phyloP scores from a whole-genome alignment of 495 filamentous ascomycete genomes.

The Penicillium malachiteum region DNA sequence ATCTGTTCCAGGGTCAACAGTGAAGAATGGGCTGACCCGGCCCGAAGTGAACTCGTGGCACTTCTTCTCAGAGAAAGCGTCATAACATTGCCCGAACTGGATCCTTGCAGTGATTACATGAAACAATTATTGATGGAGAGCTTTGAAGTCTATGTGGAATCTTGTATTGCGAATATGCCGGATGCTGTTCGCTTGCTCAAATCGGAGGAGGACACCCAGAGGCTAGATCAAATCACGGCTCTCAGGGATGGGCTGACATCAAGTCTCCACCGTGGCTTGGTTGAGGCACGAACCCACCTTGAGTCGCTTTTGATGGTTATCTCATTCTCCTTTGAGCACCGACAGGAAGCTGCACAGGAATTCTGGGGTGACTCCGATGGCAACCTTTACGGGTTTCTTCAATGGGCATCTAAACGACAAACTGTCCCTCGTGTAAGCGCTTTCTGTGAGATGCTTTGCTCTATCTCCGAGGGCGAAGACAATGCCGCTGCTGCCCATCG shows the following conservation, averaged over 20 bases:
- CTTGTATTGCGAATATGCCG: constrained; percentile 91
- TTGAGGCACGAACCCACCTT: constrained; percentile 67
- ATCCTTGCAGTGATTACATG: constrained; percentile 62
- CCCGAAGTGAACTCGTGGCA: constrained; percentile 67
- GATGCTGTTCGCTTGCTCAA: constrained; percentile 84
- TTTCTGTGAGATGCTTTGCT: constrained; percentile 91
- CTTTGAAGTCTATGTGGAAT: constrained; percentile 82
- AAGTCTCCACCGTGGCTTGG: constrained; percentile 44
- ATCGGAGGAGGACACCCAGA: constrained; percentile 83
- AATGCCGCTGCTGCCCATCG: constrained; percentile 78
- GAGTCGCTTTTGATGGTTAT: constrained; percentile 92
- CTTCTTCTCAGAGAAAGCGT: constrained; percentile 77
- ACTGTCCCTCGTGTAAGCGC: constrained; percentile 91
- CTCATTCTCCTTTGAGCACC: constrained; percentile 82
- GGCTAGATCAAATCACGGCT: constrained; percentile 62
- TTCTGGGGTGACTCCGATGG: constrained; percentile 90
- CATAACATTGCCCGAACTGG: constrained; percentile 58
- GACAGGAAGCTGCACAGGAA: constrained; percentile 74
- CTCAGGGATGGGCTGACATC: constrained; percentile 49
- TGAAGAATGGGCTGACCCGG: constrained; percentile 79
- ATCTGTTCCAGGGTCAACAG: constrained; percentile 73
- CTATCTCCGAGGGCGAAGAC: constrained; percentile 75
- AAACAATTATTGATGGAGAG: constrained; percentile 70
- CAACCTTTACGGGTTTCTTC: constrained; percentile 88
- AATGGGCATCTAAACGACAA: constrained; percentile 90